Base-by-base conservation (phyloP, 306 rosid species). In the Rubus parviflorus region DNA sequence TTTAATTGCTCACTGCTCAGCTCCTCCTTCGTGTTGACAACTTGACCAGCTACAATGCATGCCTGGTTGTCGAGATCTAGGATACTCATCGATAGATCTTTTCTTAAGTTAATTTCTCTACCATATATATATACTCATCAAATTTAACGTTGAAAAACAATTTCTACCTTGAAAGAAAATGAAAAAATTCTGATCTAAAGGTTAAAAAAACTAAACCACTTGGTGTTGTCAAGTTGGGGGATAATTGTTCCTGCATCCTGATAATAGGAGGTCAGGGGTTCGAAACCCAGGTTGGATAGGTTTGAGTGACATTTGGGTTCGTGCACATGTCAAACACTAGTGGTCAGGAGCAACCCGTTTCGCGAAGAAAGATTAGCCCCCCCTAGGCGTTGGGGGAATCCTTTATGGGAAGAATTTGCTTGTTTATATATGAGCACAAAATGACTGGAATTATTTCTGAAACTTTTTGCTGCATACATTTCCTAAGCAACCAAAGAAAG, bases 1-100 rank as follows among this genome's bases (percentile, higher is more conserved):
- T 72, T 52, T 52, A 81, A 75, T 30, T 61, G 20, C 14, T 17
- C 20, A 20, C 58, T 68, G 60, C 40, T 51, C 25, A 14, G n/a
- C 68, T 76, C 22, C 42, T 61, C 5, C 68, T 45, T 45, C 68
- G 13, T 11, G 19, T 70, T 5, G 72, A 69, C 77, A 15, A 61
- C 58, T 40, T 54, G 23, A 41, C 15, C 64, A 52, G 5, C 58
- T 64, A 5, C 42, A 15, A 16, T 7, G 7, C 16, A 8, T n/a
- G 41, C 52, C 14, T 58, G 43, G 43, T 41, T 56, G 67, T 57
- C 25, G 43, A 25, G 30, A 74, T 58, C 57, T 14, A 30, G 10
- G 66, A 35, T 62, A 13, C 68, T 62, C 68, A 62, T 30, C 20
- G 6, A 6, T 20, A 35, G 43, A 35, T 61, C 8, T 61, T 57